These are phyloP conservation scores for Orobanche coerulescens DNA, from an alignment of 257 asterid species.

Conservation along the genomic window DNA sequence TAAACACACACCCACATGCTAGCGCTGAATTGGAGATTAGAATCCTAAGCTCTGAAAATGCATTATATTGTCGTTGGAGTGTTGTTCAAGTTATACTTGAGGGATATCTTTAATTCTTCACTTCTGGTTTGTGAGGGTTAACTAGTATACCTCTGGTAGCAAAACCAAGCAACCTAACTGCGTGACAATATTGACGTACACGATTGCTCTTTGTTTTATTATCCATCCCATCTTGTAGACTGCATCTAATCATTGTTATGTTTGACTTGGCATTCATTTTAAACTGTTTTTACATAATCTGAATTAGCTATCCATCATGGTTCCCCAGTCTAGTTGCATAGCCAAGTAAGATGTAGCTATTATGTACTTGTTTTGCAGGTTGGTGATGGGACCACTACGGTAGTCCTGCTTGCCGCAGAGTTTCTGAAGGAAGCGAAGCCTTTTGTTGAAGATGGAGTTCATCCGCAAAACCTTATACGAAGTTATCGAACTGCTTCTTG, in stretches of 20 bases:
- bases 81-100: not conserved
- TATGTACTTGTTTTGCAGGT: slow-evolving; percentile 46
- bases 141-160: not conserved
- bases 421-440: slow-evolving; percentile 97
- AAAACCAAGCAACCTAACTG: not conserved
- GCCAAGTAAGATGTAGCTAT: slow-evolving; percentile 3
- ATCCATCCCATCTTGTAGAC: not conserved
- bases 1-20: too few species aligned
- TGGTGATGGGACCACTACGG: slow-evolving; percentile 99
- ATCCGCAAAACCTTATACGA: slow-evolving; percentile 87
- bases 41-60: too few species aligned
- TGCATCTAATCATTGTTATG: not conserved
- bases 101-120: not conserved
- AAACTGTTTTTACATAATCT: not conserved
- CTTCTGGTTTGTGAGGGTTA: not conserved
- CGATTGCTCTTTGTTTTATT: too few species aligned
- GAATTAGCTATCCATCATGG: not conserved
- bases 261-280: not conserved
- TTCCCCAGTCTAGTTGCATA: not conserved
- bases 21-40: not conserved
- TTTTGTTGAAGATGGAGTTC: slow-evolving; percentile 96
- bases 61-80: too few species aligned
- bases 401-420: slow-evolving; percentile 94
- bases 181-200: too few species aligned
- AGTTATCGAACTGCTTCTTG: slow-evolving; percentile 76